Conservation (phyloP, 2,329 filamentous ascomycete genomes). For the Arachnopeziza araneosa region DNA sequence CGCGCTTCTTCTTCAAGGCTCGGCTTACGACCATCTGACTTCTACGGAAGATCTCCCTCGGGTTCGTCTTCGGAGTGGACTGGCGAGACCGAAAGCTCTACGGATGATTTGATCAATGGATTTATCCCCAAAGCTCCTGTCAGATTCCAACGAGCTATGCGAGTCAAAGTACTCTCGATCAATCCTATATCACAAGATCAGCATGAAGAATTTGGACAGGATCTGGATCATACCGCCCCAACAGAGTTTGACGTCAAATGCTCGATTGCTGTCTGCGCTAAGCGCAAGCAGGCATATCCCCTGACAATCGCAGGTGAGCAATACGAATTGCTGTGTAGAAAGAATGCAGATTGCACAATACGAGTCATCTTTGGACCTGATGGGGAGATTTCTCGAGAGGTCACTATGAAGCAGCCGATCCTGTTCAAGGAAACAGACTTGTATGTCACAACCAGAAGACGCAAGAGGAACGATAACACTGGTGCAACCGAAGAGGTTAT, state of each 20-base stretch:
- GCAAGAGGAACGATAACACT: slow-evolving; percentile 10
- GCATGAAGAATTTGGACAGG: background rate
- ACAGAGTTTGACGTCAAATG: slow-evolving; percentile 17
- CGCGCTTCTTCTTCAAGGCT: slow-evolving; percentile 5
- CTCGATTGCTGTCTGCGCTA: slow-evolving; percentile 15
- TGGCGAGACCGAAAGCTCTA: background rate
- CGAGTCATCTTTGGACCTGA: slow-evolving; percentile 7
- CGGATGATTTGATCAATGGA: slow-evolving; percentile 1
- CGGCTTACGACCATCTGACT: slow-evolving; percentile 10
- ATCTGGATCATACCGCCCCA: background rate
- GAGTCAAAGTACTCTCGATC: slow-evolving; percentile 19
- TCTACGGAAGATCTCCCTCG: slow-evolving; percentile 12
- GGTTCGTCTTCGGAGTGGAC: background rate
- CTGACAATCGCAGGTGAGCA: slow-evolving; percentile 6
- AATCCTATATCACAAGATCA: slow-evolving; percentile 2
- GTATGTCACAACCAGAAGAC: slow-evolving; percentile 10
- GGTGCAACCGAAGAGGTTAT: slow-evolving; percentile 7
- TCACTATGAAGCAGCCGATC: slow-evolving; percentile 16
- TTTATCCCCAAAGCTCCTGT: slow-evolving; percentile 9
- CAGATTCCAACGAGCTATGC: slow-evolving; percentile 19
- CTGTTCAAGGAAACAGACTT: slow-evolving; percentile 16
- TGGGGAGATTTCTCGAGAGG: slow-evolving; percentile 11
- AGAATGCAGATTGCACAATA: slow-evolving; percentile 6
- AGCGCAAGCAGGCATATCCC: slow-evolving; percentile 13
- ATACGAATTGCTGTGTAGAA: slow-evolving; percentile 3